A percentile compares a stretch with the other conserved stretches of the same genome.
Conservation (phyloP, 345 rosid species). For the Leavenworthia alabamica region DNA sequence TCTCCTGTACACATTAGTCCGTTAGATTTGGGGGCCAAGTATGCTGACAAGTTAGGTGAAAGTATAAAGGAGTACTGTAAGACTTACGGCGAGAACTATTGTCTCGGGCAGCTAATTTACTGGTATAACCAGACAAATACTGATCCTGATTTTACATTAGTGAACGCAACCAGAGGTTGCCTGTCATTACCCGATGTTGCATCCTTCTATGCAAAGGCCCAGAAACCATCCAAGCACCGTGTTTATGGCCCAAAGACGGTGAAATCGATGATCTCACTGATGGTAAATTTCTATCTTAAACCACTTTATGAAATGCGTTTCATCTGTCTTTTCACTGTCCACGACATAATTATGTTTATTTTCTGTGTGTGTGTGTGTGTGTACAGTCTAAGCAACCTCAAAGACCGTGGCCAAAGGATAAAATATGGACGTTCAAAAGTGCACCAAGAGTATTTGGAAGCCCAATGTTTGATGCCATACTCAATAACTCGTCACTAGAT, state of each 20-base stretch:
- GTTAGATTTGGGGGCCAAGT: constrained; percentile 88
- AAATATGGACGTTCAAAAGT: constrained; percentile 79
- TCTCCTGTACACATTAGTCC: constrained; percentile 86
- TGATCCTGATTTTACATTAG: constrained; percentile 72
- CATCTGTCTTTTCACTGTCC: neutral
- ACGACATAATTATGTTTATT: neutral
- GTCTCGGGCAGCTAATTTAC: constrained; percentile 90
- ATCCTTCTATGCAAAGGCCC: constrained; percentile 83
- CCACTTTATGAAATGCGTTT: neutral
- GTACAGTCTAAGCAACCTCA: constrained; percentile 80
- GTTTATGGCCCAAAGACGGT: constrained; percentile 75
- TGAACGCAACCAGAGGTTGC: constrained; percentile 75
- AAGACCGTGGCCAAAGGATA: constrained; percentile 91
- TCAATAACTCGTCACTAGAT: constrained; percentile 48
- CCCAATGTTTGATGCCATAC: constrained; percentile 86
- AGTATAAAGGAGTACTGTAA: constrained; percentile 70
- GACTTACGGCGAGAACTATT: constrained; percentile 88
- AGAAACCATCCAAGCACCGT: constrained; percentile 72
- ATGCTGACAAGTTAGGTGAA: constrained; percentile 61
- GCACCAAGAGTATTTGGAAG: constrained; percentile 60
- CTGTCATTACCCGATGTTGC: constrained; percentile 78
- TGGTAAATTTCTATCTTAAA: constrained; percentile 48
- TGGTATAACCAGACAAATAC: constrained; percentile 88
- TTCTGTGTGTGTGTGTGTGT: neutral
- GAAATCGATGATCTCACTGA: constrained; percentile 66